Conservation (phyloP, 495 filamentous ascomycete genomes). For the Aspergillus coremiiformis region DNA sequence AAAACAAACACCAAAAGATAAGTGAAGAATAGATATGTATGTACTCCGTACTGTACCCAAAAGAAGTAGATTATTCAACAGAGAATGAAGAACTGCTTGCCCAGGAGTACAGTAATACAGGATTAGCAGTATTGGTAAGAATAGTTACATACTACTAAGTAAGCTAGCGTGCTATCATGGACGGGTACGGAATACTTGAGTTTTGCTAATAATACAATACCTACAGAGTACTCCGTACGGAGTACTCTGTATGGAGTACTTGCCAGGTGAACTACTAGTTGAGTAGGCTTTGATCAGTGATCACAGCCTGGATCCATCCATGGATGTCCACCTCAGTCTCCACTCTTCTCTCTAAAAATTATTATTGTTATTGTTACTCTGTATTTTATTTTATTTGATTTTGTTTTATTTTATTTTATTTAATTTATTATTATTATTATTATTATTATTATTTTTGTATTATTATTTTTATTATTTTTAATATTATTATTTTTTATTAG, state of each 20-base stretch:
- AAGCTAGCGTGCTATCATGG: neutral
- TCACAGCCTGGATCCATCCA: constrained; percentile 16
- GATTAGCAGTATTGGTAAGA: constrained; percentile 7
- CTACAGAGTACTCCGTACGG: too few relatives aligned
- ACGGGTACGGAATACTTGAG: too few relatives aligned
- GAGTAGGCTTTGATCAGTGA: constrained; percentile 12
- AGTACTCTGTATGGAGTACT: neutral
- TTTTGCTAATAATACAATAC: constrained; percentile 14
- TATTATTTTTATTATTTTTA: constrained; percentile 6
- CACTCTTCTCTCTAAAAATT: constrained; percentile 3
- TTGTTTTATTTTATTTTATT: too few relatives aligned
- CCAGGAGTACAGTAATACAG: constrained; percentile 5
- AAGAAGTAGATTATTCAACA: neutral
- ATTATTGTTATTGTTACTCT: neutral
- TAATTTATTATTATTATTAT: too few relatives aligned
- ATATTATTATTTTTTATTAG: constrained; percentile 16
- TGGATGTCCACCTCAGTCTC: constrained; percentile 9
- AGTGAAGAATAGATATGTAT: neutral
- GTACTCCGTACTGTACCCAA: too few relatives aligned
- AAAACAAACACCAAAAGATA: neutral
- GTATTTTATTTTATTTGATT: too few relatives aligned
- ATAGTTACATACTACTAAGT: neutral
- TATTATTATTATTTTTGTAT: neutral
- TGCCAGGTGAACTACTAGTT: too few relatives aligned
- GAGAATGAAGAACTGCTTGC: neutral